These are phyloP conservation scores for Cardiospermum halicacabum DNA, from an alignment of 345 rosid species.

Conservation along the genomic window DNA sequence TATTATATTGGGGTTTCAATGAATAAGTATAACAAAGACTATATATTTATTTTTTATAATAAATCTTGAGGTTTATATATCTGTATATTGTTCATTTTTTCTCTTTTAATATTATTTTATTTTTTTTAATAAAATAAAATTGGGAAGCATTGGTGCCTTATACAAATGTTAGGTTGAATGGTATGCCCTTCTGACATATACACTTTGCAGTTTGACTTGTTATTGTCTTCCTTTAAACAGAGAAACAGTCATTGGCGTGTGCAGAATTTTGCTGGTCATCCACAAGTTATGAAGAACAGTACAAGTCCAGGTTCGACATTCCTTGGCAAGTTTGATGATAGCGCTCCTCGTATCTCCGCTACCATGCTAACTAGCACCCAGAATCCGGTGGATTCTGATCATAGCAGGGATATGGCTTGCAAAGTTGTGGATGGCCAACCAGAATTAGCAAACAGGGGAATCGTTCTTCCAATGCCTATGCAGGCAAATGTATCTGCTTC, in stretches of 20 bases:
- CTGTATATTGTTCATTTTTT: no score
- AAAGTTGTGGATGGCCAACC: slow-evolving; percentile 46
- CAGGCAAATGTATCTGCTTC: slow-evolving; percentile 24
- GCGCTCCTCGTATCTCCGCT: slow-evolving; percentile 30
- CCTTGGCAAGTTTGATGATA: slow-evolving; percentile 75
- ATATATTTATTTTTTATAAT: no score
- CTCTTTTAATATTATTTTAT: no score
- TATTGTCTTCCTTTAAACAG: slow-evolving; percentile 37
- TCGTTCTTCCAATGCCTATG: slow-evolving; percentile 28
- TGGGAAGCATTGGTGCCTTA: no score
- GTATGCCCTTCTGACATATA: neutral
- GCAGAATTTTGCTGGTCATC: slow-evolving; percentile 57
- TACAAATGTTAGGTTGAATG: slow-evolving; percentile 4
- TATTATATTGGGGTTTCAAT: no score
- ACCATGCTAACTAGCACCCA: slow-evolving; percentile 36
- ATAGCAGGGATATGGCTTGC: slow-evolving; percentile 39
- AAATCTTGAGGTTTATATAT: no score
- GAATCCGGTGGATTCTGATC: slow-evolving; percentile 51
- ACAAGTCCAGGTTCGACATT: slow-evolving; percentile 55
- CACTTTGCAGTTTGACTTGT: slow-evolving; percentile 5
- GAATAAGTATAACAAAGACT: no score
- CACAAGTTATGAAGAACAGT: slow-evolving; percentile 63
- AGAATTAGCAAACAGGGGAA: slow-evolving; percentile 45
- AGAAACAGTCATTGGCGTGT: slow-evolving; percentile 95
- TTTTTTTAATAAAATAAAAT: no score